These are phyloP conservation scores for Leccinum aurantiacum DNA, from an alignment of 768 basidiomycete species.

Conservation along the genomic window DNA sequence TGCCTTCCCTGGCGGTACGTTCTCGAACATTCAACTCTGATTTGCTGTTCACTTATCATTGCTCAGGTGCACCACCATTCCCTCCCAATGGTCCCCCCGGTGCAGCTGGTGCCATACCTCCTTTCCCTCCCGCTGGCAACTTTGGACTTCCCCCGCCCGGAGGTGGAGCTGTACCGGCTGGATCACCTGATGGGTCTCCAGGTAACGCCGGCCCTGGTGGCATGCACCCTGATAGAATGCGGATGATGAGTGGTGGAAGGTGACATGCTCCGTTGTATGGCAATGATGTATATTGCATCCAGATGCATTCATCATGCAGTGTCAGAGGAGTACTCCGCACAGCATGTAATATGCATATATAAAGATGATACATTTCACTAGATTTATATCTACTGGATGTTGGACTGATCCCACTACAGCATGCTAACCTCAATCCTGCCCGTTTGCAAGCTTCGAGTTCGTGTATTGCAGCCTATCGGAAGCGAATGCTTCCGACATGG, in stretches of 20 bases:
- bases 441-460: background rate
- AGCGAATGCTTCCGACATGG: conserved; percentile 27
- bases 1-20: conserved; percentile 50
- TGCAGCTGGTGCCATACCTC: conserved; percentile 28
- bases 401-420: background rate
- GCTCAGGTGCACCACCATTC: conserved; percentile 48
- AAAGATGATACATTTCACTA: background rate
- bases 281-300: background rate
- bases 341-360: background rate
- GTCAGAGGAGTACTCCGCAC: background rate
- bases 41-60: conserved; percentile 5
- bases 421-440: background rate
- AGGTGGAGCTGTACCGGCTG: conserved; percentile 41
- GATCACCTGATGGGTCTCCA: conserved; percentile 40
- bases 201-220: conserved; percentile 51
- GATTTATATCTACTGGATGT: background rate
- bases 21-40: background rate
- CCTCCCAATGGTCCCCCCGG: conserved; percentile 44
- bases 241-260: conserved; percentile 62
- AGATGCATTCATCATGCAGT: background rate
- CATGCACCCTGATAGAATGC: conserved; percentile 83
- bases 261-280: conserved; percentile 2
- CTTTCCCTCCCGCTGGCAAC: conserved; percentile 33
- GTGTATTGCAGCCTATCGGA: conserved; percentile 18
- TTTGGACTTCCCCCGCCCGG: conserved; percentile 41